Evolutionary conservation across 164 flowering plant genomes (phyloP).

Genomic region (Berberis vulgaris): DNA sequence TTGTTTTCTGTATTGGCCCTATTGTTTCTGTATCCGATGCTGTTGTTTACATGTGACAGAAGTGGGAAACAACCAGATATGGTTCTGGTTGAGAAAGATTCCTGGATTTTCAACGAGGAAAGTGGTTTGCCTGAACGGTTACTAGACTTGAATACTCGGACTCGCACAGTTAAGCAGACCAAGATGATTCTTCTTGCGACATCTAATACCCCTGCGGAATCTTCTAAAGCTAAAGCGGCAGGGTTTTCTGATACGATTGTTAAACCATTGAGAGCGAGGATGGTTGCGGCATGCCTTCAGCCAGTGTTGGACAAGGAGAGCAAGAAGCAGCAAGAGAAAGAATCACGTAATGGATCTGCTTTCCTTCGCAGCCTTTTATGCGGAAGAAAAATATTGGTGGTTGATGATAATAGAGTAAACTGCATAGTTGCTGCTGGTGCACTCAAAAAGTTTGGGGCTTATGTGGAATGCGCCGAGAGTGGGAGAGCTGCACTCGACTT

Average conservation of each 20-base stretch:
- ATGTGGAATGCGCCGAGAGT: slow-evolving; percentile 76
- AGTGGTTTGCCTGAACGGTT: slow-evolving; percentile 13
- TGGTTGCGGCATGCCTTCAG: slow-evolving; percentile 82
- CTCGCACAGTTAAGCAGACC: slow-evolving; percentile 27
- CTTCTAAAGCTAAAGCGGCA: slow-evolving; percentile 53
- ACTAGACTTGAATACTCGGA: slow-evolving; percentile 34
- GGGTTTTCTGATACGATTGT: slow-evolving; percentile 74
- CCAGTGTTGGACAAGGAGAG: slow-evolving; percentile 59
- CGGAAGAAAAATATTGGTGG: slow-evolving; percentile 83
- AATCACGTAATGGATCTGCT: slow-evolving; percentile 29
- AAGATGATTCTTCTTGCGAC: slow-evolving; percentile 78
- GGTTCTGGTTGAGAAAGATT: slow-evolving; percentile 79
- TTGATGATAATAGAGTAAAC: slow-evolving; percentile 84
- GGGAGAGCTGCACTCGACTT: slow-evolving; percentile 60
- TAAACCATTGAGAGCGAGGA: slow-evolving; percentile 86
- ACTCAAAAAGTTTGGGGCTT: slow-evolving; percentile 82
- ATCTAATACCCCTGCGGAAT: slow-evolving; percentile 38
- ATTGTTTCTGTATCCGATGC: slow-evolving; percentile 1
- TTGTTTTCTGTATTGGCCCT: not conserved
- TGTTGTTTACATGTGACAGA: slow-evolving; percentile 21
- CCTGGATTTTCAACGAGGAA: slow-evolving; percentile 48
- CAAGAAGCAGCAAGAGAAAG: slow-evolving; percentile 41
- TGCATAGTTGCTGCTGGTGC: slow-evolving; percentile 91
- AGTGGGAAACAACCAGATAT: slow-evolving; percentile 41
- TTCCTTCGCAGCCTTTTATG: slow-evolving; percentile 43